Conservation (phyloP, 2,329 filamentous ascomycete genomes). For the Nannizzia gypsea region DNA sequence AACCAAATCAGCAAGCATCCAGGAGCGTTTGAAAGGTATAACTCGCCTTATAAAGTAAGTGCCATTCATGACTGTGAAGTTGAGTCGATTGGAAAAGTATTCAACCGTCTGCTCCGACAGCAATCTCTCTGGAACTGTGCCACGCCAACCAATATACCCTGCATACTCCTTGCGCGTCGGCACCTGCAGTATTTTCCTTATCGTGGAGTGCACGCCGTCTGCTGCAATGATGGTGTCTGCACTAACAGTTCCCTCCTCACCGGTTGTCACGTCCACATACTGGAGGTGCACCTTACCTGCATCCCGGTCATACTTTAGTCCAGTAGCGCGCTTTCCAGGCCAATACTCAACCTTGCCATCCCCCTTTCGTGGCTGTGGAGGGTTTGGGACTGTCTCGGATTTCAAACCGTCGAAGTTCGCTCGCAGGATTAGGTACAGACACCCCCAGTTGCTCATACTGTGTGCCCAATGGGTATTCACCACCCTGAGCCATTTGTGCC, state of each 20-base stretch:
- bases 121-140: neutral
- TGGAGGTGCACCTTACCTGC: neutral
- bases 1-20: neutral
- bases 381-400: neutral
- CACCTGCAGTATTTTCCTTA: neutral
- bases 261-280: neutral
- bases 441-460: neutral
- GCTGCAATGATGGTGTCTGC: neutral
- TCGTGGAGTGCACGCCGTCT: neutral
- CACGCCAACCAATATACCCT: neutral
- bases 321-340: neutral
- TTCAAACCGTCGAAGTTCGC: neutral
- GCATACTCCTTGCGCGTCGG: neutral
- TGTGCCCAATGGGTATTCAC: neutral
- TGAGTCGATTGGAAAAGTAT: neutral
- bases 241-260: neutral
- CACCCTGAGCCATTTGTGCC: neutral
- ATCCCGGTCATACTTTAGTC: neutral
- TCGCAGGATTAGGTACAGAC: neutral
- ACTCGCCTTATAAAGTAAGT: neutral
- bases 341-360: neutral
- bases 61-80: neutral
- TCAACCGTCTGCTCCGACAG: neutral
- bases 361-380: neutral
- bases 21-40: neutral